Evolutionary conservation across 78 protist species (phyloP), one percentile per base, ranked within the genome.

Genomic region (Speleostelium caveatum): DNA sequence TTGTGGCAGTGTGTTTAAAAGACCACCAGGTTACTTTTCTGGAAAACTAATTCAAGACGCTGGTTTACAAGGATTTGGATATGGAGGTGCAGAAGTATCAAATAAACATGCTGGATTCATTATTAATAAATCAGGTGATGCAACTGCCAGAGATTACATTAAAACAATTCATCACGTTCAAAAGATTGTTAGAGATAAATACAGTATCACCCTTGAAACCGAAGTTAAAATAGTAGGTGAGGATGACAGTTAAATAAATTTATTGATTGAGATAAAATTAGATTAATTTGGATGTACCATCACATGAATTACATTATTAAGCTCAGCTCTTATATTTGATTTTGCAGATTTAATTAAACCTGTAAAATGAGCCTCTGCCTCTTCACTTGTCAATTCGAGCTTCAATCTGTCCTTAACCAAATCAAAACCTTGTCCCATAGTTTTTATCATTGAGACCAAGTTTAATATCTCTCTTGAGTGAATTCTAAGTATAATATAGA

Each of bases 221-320:
- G 55, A 49, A 49, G 55, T 49, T 49, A 49, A 49, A 49, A 49
- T 49, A 49, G 12, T 49, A 49, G 55, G 55, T 49, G 24, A 49
- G 12, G 55, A 49, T 49, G n/a, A n/a, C n/a, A n/a, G n/a, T n/a
- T n/a, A n/a, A n/a, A n/a, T n/a, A n/a, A n/a, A n/a, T n/a, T n/a
- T n/a, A n/a, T n/a, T n/a, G n/a, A n/a, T n/a, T n/a, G n/a, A n/a
- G n/a, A n/a, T n/a, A n/a, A n/a, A n/a, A n/a, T n/a, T n/a, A n/a
- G n/a, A n/a, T n/a, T n/a, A n/a, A n/a, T n/a, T n/a, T 1, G 90
- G 90, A 69, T 80, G 90, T 3, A 71, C 71, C 68, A 83, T 58
- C 0, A 83, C 68, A 41, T 83, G 91, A 19, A 83, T 41, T 1
- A 32, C 68, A 60, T 83, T 83, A 45, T 83, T 83, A 14, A 83